These are phyloP conservation scores for Talaromyces sp. DNA, from an alignment of 2,329 filamentous ascomycete genomes.

Conservation along the genomic window DNA sequence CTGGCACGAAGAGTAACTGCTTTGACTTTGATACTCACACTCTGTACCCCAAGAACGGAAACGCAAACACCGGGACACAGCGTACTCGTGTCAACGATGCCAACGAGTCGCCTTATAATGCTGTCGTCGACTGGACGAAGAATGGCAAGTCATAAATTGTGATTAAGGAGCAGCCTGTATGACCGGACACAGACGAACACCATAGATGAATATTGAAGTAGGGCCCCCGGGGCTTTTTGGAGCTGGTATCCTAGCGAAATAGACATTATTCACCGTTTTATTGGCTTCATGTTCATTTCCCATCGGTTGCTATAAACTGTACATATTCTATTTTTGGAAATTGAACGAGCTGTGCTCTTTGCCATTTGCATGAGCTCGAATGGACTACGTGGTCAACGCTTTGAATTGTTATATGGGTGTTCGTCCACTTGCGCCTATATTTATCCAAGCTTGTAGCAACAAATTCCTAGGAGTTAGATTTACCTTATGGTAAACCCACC, in stretches of 20 bases:
- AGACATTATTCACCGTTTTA: background rate
- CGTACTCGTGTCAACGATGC: background rate
- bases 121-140: background rate
- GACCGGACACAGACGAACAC: background rate
- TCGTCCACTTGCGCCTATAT: background rate
- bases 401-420: background rate
- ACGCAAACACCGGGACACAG: slow-evolving; percentile 7
- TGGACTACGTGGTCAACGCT: background rate
- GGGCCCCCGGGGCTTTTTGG: background rate
- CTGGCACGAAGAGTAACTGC: background rate
- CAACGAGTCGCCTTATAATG: background rate
- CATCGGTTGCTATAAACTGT: background rate
- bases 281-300: background rate
- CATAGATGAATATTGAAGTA: background rate
- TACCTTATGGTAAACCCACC: slow-evolving; percentile 35
- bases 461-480: background rate
- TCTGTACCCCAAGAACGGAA: slow-evolving; percentile 7
- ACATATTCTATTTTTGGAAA: background rate
- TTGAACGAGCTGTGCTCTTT: background rate
- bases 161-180: background rate
- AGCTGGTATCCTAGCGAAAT: background rate
- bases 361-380: background rate
- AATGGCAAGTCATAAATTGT: background rate
- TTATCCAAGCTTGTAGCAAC: background rate
- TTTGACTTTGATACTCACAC: slow-evolving; percentile 14